Evolutionary conservation across 2,329 filamentous ascomycete genomes (phyloP).

Genomic region (Albifimbria verrucaria): DNA sequence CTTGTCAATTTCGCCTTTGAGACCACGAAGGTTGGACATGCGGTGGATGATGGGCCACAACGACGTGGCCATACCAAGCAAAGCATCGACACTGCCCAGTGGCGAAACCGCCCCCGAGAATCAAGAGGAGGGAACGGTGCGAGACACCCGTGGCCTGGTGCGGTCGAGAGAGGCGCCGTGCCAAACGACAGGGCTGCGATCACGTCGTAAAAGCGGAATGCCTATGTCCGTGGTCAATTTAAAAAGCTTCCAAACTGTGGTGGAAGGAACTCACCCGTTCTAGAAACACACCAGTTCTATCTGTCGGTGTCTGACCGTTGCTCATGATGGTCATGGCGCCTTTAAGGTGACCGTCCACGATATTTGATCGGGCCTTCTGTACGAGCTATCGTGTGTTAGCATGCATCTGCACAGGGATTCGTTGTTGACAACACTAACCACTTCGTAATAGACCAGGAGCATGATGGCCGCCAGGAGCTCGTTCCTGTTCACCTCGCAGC

Average conservation of each 20-base stretch:
- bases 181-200: slow-evolving; percentile 61
- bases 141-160: slow-evolving; percentile 43
- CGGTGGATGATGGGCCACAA: slow-evolving; percentile 63
- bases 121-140: slow-evolving; percentile 45
- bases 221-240: slow-evolving; percentile 36
- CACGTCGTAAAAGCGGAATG: slow-evolving; percentile 64
- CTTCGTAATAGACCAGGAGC: slow-evolving; percentile 61
- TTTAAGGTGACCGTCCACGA: slow-evolving; percentile 59
- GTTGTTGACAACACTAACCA: slow-evolving; percentile 39
- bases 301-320: slow-evolving; percentile 39
- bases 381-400: slow-evolving; percentile 45
- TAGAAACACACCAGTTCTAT: slow-evolving; percentile 54
- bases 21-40: slow-evolving; percentile 50
- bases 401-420: not conserved
- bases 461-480: slow-evolving; percentile 61
- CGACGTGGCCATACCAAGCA: slow-evolving; percentile 60
- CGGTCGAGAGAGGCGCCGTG: slow-evolving; percentile 51
- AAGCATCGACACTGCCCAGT: slow-evolving; percentile 51
- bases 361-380: slow-evolving; percentile 55
- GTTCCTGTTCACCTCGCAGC: slow-evolving; percentile 46
- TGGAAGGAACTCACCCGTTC: slow-evolving; percentile 45
- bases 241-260: not conserved
- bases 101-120: slow-evolving; percentile 42
- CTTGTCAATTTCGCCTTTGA: slow-evolving; percentile 49
- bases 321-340: slow-evolving; percentile 61